Percentiles rank a stretch among this genome's conserved stretches.
phyloP scores from a whole-genome alignment of 371 early-diverging fungal genomes.

The Actinomucor elegans region DNA sequence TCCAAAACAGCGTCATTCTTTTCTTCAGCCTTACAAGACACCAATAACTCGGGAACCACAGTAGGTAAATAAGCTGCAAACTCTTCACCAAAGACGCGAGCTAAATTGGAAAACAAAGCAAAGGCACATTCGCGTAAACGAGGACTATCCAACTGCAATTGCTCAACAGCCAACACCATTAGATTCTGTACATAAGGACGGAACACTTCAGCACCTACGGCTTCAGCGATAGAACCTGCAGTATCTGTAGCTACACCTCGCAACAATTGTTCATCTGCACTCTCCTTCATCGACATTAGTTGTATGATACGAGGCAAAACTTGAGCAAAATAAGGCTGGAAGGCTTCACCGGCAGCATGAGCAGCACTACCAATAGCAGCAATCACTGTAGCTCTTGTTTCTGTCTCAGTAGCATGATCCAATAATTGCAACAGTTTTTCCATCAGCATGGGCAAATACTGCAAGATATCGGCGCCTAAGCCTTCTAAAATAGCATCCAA shows the following conservation, averaged over 20 bases:
- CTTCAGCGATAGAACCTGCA: conserved; percentile 78
- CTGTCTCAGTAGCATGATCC: conserved; percentile 55
- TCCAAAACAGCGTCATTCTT: conserved; percentile 45
- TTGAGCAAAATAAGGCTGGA: conserved; percentile 74
- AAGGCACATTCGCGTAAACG: conserved; percentile 81
- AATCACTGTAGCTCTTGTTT: conserved; percentile 72
- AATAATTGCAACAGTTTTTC: conserved; percentile 71
- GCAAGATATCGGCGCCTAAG: conserved; percentile 68
- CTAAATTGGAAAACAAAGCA: conserved; percentile 78
- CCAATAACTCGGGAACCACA: conserved; percentile 74
- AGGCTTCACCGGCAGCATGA: conserved; percentile 69
- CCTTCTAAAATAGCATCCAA: conserved; percentile 83
- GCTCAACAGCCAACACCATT: conserved; percentile 77
- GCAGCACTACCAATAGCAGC: conserved; percentile 88
- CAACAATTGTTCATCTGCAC: conserved; percentile 63
- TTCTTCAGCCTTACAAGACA: conserved; percentile 76
- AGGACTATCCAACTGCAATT: conserved; percentile 66
- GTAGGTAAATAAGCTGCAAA: conserved; percentile 71
- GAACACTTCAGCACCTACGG: conserved; percentile 81
- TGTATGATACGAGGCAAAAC: conserved; percentile 68
- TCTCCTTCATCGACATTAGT: conserved; percentile 67
- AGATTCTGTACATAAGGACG: conserved; percentile 69
- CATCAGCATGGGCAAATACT: conserved; percentile 79
- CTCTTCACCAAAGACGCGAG: conserved; percentile 76
- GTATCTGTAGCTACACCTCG: conserved; percentile 86